These are phyloP conservation scores for Durusdinium trenchii DNA, from an alignment of 73 alveolate species.

Conservation along the genomic window DNA sequence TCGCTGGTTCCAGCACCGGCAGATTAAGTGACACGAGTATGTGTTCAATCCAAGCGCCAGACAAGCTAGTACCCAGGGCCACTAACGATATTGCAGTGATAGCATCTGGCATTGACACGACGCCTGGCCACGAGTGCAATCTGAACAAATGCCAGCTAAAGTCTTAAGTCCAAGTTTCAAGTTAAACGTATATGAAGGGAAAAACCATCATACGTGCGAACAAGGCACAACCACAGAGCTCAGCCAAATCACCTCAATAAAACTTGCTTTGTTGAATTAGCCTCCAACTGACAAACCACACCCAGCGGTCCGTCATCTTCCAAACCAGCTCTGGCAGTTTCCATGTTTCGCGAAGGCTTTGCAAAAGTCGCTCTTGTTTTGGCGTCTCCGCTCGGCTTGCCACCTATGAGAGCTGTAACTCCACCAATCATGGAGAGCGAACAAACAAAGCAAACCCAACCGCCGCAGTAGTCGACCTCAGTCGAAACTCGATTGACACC, in stretches of 20 bases:
- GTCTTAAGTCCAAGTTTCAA: neutral
- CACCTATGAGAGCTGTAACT: conserved; percentile 91
- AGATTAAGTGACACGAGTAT: neutral
- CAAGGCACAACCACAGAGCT: conserved; percentile 77
- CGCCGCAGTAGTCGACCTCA: conserved; percentile 94
- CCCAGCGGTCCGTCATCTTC: too few species aligned
- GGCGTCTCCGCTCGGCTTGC: neutral
- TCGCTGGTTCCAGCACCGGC: neutral
- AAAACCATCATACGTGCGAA: neutral
- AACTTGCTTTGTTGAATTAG: too few species aligned
- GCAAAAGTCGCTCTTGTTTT: too few species aligned
- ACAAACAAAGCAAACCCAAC: conserved; percentile 84
- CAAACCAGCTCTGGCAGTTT: too few species aligned
- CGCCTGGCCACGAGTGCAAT: conserved; percentile 10
- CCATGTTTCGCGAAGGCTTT: too few species aligned
- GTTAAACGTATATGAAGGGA: neutral
- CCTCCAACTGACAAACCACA: too few species aligned
- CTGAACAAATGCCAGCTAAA: neutral
- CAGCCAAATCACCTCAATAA: conserved; percentile 54
- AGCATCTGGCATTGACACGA: conserved; percentile 77
- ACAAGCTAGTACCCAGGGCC: conserved; percentile 97
- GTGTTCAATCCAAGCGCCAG: neutral
- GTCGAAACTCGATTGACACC: too few species aligned
- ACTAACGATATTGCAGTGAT: conserved; percentile 96
- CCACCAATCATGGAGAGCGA: conserved; percentile 80